Base-by-base conservation (phyloP, 2,329 filamentous ascomycete species). In the Nannizzia gypsea region DNA sequence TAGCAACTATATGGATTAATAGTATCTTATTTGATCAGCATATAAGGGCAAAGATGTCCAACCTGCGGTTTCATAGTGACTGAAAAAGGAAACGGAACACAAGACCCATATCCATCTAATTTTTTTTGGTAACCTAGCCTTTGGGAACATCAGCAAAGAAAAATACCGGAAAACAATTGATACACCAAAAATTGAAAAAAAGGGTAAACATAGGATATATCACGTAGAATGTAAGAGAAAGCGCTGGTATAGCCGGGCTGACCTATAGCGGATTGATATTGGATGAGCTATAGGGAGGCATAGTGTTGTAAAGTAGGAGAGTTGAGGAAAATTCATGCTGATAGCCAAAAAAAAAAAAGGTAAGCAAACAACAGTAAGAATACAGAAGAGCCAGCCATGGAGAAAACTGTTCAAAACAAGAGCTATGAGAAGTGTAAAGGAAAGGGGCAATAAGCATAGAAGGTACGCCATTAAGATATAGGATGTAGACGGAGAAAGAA, bases 401-500 rank as follows among this genome's bases (percentile, higher is more conserved):
- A 48, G 22, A 50, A 3, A 26, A 50, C 11, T 15, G 20, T 26
- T 50, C 44, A n/a, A n/a, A 54, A 54, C 24, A 20, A 54, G 28
- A n/a, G 15, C 24, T 54, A 31, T 4, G 17, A 42, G 20, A 24
- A n/a, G 36, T 17, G 50, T 17, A 13, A n/a, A 24, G 11, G 9
- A n/a, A 48, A 38, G 57, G 4, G 13, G 26, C 54, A 57, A 50
- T 38, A 22, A 22, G 28, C 20, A 56, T 38, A 17, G 20, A 40
- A 8, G 38, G 57, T n/a, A 59, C 57, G 48, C 60, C 52, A 44
- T 22, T 22, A 22, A 26, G 26, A 36, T 28, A 56, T 56, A 13
- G 26, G 20, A 56, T 17, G n/a, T 31, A 36, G 5, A 34, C 28
- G 54, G 22, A 11, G 36, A 52, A 55, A 38, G 13, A 36, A 36